Evolutionary conservation across 352 stramenopile species (phyloP), one percentile per base, ranked within the genome.

Genomic region (Blastocystis sp.): DNA sequence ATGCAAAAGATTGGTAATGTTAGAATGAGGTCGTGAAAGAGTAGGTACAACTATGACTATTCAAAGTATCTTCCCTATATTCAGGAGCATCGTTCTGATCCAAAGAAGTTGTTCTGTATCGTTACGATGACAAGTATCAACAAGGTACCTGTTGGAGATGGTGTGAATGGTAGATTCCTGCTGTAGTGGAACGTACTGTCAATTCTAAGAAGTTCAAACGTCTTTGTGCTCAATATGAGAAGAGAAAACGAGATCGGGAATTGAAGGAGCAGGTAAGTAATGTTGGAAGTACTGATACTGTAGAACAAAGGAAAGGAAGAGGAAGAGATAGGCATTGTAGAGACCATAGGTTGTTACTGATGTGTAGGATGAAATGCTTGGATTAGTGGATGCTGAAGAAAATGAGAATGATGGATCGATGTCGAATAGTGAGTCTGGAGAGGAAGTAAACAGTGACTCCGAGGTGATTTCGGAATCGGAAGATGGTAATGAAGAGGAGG

Each of bases 181-280:
- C 67, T 12, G 69, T 63, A 43, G 69, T 80, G n/a, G 69, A 80
- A 39, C 69, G 69, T 80, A 54, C 52, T 21, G 69, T 80, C 2
- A 80, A 80, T 59, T 80, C 69, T 19, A 80, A 86, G 56, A 86
- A 86, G 75, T 86, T 86, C 32, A 86, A 86, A 58, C 75, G 57
- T 0, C n/a, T 86, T 24, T 86, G 75, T 43, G 39, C 37, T 43
- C 19, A 86, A 39, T 86, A 69, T 77, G 43, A 86, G 19, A 27
- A 86, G 43, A 54, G 69, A 63, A 27, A 80, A 42, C 21, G 59
- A 39, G 49, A 80, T 29, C 49, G 46, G 39, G 27, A 80, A 27
- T 1, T 35, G 11, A 49, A 54, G 39, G 69, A 63, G 21, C 24
- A 43, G 49, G 69, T 80, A 59, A 6, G n/a, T 61, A 27, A 6